These are phyloP conservation scores for Globisporangium rhizosaccharum DNA, from an alignment of 352 stramenopile genomes.

Conservation along the genomic window DNA sequence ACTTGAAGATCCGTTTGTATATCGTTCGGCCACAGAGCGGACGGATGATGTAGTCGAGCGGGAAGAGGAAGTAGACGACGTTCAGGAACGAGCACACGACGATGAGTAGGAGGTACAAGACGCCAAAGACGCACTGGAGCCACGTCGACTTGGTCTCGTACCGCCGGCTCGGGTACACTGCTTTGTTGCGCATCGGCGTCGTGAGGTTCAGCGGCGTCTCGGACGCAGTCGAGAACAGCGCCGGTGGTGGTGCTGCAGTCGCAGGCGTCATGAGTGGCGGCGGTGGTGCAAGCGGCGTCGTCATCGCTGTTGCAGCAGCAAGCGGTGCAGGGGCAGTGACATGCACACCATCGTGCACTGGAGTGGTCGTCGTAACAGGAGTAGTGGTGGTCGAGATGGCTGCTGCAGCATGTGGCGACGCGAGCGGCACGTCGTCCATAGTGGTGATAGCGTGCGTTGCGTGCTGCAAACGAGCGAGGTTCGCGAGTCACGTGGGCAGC, in stretches of 20 bases:
- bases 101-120: conserved; percentile 41
- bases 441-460: not conserved
- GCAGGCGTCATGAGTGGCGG: conserved; percentile 2
- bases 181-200: conserved; percentile 15
- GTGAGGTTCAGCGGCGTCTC: conserved; percentile 16
- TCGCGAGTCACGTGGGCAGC: not conserved
- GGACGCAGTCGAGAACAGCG: conserved; percentile 9
- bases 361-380: not conserved
- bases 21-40: conserved; percentile 20
- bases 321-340: not conserved
- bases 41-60: conserved; percentile 38
- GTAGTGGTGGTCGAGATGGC: not conserved
- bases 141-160: conserved; percentile 42
- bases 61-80: conserved; percentile 55
- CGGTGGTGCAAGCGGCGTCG: not conserved
- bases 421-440: not conserved
- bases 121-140: conserved; percentile 34
- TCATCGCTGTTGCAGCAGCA: not conserved
- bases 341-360: too few species aligned
- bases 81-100: conserved; percentile 50
- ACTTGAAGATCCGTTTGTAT: conserved; percentile 25
- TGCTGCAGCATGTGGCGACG: not conserved
- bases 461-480: not conserved
- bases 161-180: conserved; percentile 35
- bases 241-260: not conserved